Evolutionary conservation across 2,329 filamentous ascomycete species (phyloP).

Genomic region (Furcasterigmium sp.): DNA sequence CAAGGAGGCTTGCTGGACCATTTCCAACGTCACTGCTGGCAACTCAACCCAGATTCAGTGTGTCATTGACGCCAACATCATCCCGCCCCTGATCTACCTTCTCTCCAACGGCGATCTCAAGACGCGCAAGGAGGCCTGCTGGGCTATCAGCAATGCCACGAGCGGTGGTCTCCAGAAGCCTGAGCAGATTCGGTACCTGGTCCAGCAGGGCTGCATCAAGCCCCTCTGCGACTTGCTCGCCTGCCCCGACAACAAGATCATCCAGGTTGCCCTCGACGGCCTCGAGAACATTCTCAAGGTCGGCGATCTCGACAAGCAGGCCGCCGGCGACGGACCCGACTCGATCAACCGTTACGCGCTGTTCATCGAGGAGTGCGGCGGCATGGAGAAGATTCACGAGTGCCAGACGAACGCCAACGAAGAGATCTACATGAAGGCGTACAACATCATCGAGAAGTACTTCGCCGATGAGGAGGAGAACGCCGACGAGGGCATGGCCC

Average conservation of each 20-base stretch:
- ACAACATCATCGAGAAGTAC: constrained; percentile 99
- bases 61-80: constrained; percentile 94
- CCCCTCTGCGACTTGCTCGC: constrained; percentile 90
- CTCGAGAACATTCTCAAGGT: constrained; percentile 99
- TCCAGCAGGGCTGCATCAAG: constrained; percentile 91
- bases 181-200: constrained; percentile 94
- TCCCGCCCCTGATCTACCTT: constrained; percentile 91
- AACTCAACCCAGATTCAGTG: constrained; percentile 97
- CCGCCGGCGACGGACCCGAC: constrained; percentile 66
- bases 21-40: constrained; percentile 96
- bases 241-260: constrained; percentile 99
- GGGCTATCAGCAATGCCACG: constrained; percentile 98
- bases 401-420: constrained; percentile 99
- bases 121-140: constrained; percentile 98
- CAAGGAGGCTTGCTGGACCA: constrained; percentile 99
- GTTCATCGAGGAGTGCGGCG: constrained; percentile 97
- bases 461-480: constrained; percentile 98
- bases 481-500: constrained; percentile 73
- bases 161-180: constrained; percentile 97
- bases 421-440: constrained; percentile 99
- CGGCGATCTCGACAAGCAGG: constrained; percentile 95
- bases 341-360: constrained; percentile 94
- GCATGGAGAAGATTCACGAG: constrained; percentile 99
- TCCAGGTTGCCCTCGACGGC: constrained; percentile 95
- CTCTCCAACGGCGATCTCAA: constrained; percentile 97